Conservation (phyloP, 1,284 basidiomycete species). For the Agroathelia rolfsii region DNA sequence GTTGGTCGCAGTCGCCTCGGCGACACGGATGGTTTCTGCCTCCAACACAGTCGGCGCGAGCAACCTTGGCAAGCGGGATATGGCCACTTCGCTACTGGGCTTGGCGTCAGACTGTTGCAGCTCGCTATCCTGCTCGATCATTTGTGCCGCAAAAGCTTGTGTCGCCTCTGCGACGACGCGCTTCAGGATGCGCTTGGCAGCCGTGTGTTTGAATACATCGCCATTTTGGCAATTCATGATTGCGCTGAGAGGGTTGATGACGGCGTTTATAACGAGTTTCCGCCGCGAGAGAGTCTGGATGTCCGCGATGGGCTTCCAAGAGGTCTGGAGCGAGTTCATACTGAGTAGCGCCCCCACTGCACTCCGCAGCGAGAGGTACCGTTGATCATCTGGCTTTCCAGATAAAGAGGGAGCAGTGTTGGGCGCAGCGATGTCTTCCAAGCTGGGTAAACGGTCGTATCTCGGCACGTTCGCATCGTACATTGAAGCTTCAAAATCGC, state of each 20-base stretch:
- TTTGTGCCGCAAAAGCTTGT: constrained; percentile 41
- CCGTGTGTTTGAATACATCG: constrained; percentile 40
- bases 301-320: constrained; percentile 63
- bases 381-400: constrained; percentile 18
- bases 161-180: constrained; percentile 55
- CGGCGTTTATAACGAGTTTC: constrained; percentile 78
- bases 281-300: constrained; percentile 68
- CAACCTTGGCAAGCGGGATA: constrained; percentile 31
- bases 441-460: constrained; percentile 29
- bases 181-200: constrained; percentile 34
- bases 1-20: constrained; percentile 48
- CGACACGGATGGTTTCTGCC: constrained; percentile 45
- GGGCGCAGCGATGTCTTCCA: constrained; percentile 49
- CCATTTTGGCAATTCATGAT: constrained; percentile 79
- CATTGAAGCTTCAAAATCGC: constrained; percentile 48
- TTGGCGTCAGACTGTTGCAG: constrained; percentile 24
- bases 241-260: constrained; percentile 59
- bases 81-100: constrained; percentile 21
- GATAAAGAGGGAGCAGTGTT: constrained; percentile 27
- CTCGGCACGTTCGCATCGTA: constrained; percentile 23
- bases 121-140: constrained; percentile 32
- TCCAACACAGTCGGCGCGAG: constrained; percentile 31
- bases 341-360: constrained; percentile 62
- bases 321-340: constrained; percentile 45
- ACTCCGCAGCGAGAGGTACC: constrained; percentile 52